Conservation (phyloP, 768 basidiomycete genomes). For the Suillus americanus region DNA sequence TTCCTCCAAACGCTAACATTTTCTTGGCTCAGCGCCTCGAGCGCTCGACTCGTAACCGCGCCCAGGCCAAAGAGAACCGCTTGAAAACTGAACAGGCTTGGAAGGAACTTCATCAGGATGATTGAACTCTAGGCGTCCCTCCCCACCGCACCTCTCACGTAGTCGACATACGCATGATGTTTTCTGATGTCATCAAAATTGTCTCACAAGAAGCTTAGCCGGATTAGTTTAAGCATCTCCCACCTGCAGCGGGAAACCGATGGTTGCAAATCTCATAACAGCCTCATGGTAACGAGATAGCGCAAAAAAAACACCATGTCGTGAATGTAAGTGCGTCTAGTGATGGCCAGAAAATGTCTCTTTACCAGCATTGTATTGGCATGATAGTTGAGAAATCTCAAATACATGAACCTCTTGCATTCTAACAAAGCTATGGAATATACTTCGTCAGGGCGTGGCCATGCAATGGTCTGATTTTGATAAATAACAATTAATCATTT, state of each 20-base stretch:
- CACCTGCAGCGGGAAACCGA: not conserved
- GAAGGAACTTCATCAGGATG: constrained; percentile 58
- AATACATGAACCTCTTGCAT: not conserved
- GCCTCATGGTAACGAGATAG: not conserved
- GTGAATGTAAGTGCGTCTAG: not conserved
- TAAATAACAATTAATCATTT: not conserved
- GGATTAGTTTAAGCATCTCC: not conserved
- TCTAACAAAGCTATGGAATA: not conserved
- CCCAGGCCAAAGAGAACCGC: constrained; percentile 55
- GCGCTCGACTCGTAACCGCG: constrained; percentile 60
- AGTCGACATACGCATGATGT: not conserved
- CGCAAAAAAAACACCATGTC: too few relatives aligned
- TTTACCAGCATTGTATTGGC: not conserved
- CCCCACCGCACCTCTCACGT: not conserved
- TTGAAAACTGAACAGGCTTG: constrained; percentile 58
- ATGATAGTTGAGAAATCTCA: not conserved
- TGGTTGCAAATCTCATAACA: not conserved
- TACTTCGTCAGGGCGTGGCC: not conserved
- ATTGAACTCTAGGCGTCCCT: constrained; percentile 17
- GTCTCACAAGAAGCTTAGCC: not conserved
- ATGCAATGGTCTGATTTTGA: constrained; percentile 2
- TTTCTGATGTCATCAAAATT: constrained; percentile 1
- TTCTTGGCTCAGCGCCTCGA: constrained; percentile 43
- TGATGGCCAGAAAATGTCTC: not conserved
- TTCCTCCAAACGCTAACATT: constrained; percentile 7